These are phyloP conservation scores for Bacidia rubella DNA, from an alignment of 495 filamentous ascomycete genomes.

Conservation along the genomic window DNA sequence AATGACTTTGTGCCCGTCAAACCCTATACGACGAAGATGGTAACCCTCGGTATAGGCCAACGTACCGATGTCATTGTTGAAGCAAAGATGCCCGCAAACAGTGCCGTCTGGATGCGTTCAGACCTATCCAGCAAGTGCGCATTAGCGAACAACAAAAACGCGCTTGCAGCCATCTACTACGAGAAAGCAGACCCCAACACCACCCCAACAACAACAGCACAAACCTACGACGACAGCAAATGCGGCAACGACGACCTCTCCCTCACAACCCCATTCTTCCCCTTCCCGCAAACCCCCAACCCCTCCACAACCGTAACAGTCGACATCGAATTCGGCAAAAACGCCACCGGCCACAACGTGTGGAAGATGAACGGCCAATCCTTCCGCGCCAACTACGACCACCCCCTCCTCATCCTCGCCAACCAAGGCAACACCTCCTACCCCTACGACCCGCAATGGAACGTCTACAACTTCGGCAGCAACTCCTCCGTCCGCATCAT, in stretches of 20 bases:
- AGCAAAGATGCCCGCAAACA: conserved; percentile 17
- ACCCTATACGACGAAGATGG: conserved; percentile 16
- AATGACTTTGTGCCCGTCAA: conserved; percentile 34
- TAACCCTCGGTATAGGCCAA: conserved; percentile 23
- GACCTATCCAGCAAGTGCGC: conserved; percentile 9
- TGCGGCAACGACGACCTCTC: conserved; percentile 38
- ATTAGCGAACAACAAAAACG: conserved; percentile 14
- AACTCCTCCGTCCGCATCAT: conserved; percentile 43
- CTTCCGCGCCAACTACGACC: conserved; percentile 47
- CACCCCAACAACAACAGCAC: conserved; percentile 13
- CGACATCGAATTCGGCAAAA: conserved; percentile 34
- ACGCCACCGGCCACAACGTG: conserved; percentile 37
- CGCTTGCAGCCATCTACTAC: conserved; percentile 31
- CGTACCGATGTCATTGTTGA: conserved; percentile 30
- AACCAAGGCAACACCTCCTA: conserved; percentile 37
- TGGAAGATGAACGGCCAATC: conserved; percentile 43
- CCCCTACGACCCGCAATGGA: conserved; percentile 31
- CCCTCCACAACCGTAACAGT: conserved; percentile 37
- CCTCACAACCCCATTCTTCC: conserved; percentile 37
- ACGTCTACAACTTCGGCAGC: conserved; percentile 42
- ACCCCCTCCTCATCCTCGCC: conserved; percentile 41
- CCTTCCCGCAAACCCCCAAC: conserved; percentile 32
- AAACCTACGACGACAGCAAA: conserved; percentile 1
- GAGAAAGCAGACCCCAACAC: conserved; percentile 20
- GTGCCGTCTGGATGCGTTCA: conserved; percentile 30